Evolutionary conservation across 1,139 yeast species (phyloP), one percentile per base, ranked within the genome.

Genomic region (Hyphopichia buzzinii): DNA sequence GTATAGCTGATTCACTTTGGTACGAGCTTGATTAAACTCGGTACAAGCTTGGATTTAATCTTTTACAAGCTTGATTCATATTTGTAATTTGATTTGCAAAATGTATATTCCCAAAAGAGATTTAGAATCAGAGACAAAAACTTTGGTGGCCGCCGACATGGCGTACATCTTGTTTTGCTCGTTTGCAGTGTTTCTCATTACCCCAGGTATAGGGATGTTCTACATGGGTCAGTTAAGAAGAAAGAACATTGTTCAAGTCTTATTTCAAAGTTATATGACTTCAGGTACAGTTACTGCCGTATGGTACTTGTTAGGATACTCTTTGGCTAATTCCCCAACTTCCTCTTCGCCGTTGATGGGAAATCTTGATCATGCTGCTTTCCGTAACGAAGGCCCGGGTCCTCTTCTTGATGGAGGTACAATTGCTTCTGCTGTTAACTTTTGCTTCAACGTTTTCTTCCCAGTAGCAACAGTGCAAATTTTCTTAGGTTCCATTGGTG

Each of bases 381-480:
- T 71, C 16, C 54, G 51, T 27, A 49, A 58, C 37, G 54, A 67
- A 11, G 57, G 57, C 21, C 71, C 70, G 8, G 59, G 57, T n/a
- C 74, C 74, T 2, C 49, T 58, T 32, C 26, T 50, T 19, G 70
- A 62, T 46, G 66, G 64, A 23, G 62, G 58, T 3, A 52, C 68
- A 3, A 62, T 67, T 31, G 74, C 76, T 8, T 59, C 71, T 1
- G 66, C 67, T 21, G 52, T 65, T 32, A 58, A 64, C 37, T 71
- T 67, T 37, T 62, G 65, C 11, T 71, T 70, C 45, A 59, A 71
- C 14, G 65, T 51, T 5, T 70, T 69, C 43, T 70, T 70, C 56
- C 74, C 74, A 1, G 57, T 70, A 31, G 71, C 73, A 24, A 70
- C 76, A 3, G 68, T 65, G n/a, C 75, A 69, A 43, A 69, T 70